Conservation (phyloP, 129 eudicot genomes). For the Dittrichia graveolens region DNA sequence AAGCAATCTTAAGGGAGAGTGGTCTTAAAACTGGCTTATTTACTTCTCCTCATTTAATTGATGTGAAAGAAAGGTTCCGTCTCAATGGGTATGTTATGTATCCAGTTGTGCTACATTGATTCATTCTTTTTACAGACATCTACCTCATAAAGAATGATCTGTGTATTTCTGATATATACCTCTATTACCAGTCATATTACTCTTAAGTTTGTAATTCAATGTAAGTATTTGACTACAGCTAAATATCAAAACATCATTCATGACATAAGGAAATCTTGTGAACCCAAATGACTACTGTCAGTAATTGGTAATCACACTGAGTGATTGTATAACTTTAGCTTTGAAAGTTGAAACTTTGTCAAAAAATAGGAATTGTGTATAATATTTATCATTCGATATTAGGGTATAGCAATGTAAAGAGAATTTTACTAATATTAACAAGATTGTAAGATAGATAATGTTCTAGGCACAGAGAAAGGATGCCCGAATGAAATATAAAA, state of each 20-base stretch:
- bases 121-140: slow-evolving; percentile 11
- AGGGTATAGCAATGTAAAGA: neutral
- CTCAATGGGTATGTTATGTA: slow-evolving; percentile 77
- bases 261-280: neutral
- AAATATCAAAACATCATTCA: neutral
- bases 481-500: neutral
- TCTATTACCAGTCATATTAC: neutral
- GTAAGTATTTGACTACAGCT: neutral
- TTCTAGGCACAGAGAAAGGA: slow-evolving; percentile 7
- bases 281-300: neutral
- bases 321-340: neutral
- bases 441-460: slow-evolving; percentile 5
- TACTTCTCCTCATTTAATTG: slow-evolving; percentile 92
- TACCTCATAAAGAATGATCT: slow-evolving; percentile 1
- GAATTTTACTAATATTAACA: neutral
- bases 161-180: slow-evolving; percentile 1
- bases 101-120: slow-evolving; percentile 20
- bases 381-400: neutral
- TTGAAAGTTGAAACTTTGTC: neutral
- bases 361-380: slow-evolving; percentile 3
- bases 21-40: slow-evolving; percentile 85
- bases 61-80: slow-evolving; percentile 92
- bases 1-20: slow-evolving; percentile 83
- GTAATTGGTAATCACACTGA: neutral
- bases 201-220: neutral